These are phyloP conservation scores for Pseudogymnoascus sp. DNA, from an alignment of 2,329 filamentous ascomycete species.

Conservation along the genomic window DNA sequence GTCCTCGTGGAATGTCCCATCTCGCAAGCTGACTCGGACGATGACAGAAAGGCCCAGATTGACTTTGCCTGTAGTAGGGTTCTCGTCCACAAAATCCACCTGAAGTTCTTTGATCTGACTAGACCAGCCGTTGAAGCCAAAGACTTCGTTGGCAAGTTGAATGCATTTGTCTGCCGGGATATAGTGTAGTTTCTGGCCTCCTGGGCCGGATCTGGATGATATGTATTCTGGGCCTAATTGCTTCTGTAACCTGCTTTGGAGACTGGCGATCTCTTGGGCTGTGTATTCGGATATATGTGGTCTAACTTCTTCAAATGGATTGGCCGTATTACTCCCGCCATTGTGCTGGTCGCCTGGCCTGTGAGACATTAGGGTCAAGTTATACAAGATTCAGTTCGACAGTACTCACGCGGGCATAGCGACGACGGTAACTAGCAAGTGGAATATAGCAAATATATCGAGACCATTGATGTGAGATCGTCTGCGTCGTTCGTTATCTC, in stretches of 20 bases:
- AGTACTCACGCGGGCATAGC: conserved; percentile 13
- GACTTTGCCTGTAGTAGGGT: conserved; percentile 66
- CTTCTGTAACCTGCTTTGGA: conserved; percentile 80
- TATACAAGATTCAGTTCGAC: neutral
- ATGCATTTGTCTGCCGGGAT: conserved; percentile 96
- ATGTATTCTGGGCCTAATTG: conserved; percentile 95
- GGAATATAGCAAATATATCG: conserved; percentile 1
- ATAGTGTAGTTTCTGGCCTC: conserved; percentile 83
- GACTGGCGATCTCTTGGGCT: conserved; percentile 78
- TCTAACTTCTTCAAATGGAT: conserved; percentile 71
- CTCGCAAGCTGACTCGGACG: conserved; percentile 78
- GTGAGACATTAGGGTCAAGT: conserved; percentile 14
- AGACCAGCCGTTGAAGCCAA: conserved; percentile 97
- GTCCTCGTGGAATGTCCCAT: conserved; percentile 97
- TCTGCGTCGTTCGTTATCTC: neutral
- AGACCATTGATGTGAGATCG: neutral
- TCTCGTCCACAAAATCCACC: conserved; percentile 91
- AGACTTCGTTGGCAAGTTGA: conserved; percentile 86
- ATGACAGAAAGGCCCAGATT: conserved; percentile 83
- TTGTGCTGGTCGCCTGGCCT: conserved; percentile 62
- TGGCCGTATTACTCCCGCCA: conserved; percentile 42
- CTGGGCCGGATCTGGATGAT: conserved; percentile 73
- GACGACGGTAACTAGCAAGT: neutral
- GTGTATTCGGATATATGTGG: conserved; percentile 71
- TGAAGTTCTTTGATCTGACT: conserved; percentile 91